Evolutionary conservation across 2,329 filamentous ascomycete genomes (phyloP).

Genomic region (Chaetomium strumarium): DNA sequence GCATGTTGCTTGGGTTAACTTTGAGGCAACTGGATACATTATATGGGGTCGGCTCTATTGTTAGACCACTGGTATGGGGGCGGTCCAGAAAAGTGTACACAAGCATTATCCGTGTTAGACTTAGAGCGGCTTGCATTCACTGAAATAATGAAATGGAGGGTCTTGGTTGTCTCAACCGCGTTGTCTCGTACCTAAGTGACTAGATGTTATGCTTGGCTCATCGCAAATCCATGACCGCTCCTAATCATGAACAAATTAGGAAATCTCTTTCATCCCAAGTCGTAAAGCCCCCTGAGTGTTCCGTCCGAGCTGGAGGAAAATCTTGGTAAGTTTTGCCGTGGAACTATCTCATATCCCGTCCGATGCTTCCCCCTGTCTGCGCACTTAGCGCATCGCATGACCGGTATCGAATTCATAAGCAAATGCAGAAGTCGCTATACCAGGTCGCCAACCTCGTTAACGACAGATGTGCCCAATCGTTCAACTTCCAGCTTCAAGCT

Average conservation of each 20-base stretch:
- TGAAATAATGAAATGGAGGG: neutral
- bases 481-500: slow-evolving; percentile 19
- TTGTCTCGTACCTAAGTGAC: neutral
- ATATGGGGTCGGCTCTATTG: neutral
- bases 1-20: neutral
- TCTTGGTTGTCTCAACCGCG: neutral
- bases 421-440: neutral
- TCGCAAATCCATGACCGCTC: neutral
- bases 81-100: neutral
- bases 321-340: neutral
- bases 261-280: neutral
- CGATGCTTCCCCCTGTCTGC: neutral
- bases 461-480: neutral
- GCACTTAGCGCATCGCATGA: neutral
- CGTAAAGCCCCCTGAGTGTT: neutral
- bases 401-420: neutral
- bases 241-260: neutral
- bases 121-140: neutral
- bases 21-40: neutral
- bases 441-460: neutral
- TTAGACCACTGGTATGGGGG: neutral
- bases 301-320: neutral
- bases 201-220: slow-evolving; percentile 3
- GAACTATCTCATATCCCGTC: slow-evolving; percentile 1
- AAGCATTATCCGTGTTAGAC: neutral